phyloP scores from a whole-genome alignment of 495 filamentous ascomycete genomes.

The Acidomyces sp. region DNA sequence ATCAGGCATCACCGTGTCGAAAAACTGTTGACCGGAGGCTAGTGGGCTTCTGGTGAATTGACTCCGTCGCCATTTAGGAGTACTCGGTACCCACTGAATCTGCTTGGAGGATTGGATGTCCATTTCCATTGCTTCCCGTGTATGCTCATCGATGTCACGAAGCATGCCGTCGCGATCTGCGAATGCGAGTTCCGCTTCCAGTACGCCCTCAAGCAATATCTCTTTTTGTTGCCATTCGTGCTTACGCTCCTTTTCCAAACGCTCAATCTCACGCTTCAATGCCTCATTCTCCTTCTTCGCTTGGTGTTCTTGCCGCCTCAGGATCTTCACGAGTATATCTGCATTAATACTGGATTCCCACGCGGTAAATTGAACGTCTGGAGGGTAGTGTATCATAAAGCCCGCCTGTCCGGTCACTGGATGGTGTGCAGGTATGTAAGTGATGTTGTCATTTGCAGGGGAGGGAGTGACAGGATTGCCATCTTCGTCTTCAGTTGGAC shows the following conservation, averaged over 20 bases:
- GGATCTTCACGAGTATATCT: constrained; percentile 54
- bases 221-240: constrained; percentile 82
- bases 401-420: constrained; percentile 30
- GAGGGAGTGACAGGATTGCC: constrained; percentile 19
- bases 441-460: constrained; percentile 25
- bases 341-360: constrained; percentile 59
- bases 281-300: constrained; percentile 54
- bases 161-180: constrained; percentile 19
- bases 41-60: not conserved
- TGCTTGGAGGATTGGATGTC: constrained; percentile 16
- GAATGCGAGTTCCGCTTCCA: constrained; percentile 41
- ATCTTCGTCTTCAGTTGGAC: constrained; percentile 16
- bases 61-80: not conserved
- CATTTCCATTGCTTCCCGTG: constrained; percentile 19
- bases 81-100: constrained; percentile 19
- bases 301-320: constrained; percentile 72
- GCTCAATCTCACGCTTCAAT: constrained; percentile 46
- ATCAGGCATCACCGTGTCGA: constrained; percentile 3
- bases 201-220: constrained; percentile 43
- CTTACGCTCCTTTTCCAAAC: constrained; percentile 51
- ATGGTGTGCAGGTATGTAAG: constrained; percentile 26
- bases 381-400: constrained; percentile 33
- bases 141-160: constrained; percentile 27
- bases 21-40: not conserved
- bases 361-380: constrained; percentile 55